Evolutionary conservation across 768 basidiomycete genomes (phyloP).

Genomic region (Tubosaeta sp.): DNA sequence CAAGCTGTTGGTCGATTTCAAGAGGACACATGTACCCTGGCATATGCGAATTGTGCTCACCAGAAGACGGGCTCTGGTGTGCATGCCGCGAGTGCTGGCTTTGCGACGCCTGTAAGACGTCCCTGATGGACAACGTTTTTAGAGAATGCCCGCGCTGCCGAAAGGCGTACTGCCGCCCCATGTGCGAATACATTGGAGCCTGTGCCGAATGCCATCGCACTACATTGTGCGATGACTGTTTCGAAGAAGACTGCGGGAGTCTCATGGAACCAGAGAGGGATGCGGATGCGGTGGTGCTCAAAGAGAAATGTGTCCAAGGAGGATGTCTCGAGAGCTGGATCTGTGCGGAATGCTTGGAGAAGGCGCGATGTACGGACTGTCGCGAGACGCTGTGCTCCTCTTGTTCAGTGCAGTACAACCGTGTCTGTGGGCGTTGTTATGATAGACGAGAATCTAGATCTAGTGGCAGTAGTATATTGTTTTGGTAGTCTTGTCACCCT

Average conservation of each 20-base stretch:
- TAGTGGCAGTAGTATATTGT: no score
- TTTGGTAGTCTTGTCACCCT: no score
- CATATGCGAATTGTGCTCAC: slow-evolving; percentile 17
- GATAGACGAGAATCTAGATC: no score
- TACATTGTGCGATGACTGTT: slow-evolving; percentile 23
- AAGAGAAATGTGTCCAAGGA: not conserved
- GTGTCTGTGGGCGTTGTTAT: no score
- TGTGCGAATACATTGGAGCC: slow-evolving; percentile 23
- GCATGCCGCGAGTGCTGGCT: slow-evolving; percentile 18
- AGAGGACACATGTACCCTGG: no score
- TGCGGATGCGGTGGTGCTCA: not conserved
- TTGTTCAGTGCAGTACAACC: no score
- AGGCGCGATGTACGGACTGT: no score
- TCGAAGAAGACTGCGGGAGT: slow-evolving; percentile 17
- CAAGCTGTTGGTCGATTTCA: no score
- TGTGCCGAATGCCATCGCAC: slow-evolving; percentile 19
- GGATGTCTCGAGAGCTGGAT: no score
- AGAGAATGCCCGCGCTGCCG: slow-evolving; percentile 18
- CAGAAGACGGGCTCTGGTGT: slow-evolving; percentile 19
- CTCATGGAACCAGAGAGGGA: not conserved
- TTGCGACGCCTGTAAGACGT: slow-evolving; percentile 20
- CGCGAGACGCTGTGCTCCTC: no score
- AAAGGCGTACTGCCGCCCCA: slow-evolving; percentile 12
- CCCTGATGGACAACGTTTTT: slow-evolving; percentile 5
- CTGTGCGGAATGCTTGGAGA: no score